Evolutionary conservation across 305 asterid genomes (phyloP).

Genomic region (Ruellia speciosa): DNA sequence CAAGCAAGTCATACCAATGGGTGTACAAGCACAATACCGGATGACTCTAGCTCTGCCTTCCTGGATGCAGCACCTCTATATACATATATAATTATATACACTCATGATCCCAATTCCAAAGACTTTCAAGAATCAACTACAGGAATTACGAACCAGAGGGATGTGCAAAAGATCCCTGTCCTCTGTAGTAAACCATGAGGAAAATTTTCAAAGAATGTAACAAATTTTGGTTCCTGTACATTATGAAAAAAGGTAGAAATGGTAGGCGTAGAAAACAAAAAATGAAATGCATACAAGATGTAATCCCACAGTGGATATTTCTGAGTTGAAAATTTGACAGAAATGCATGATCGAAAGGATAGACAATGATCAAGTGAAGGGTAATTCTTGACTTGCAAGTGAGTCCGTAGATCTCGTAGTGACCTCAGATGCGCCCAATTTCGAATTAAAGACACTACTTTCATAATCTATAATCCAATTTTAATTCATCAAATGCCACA

Average conservation of each 20-base stretch:
- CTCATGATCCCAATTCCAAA: background rate
- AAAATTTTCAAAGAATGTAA: constrained; percentile 18
- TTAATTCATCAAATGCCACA: background rate
- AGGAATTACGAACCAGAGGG: constrained; percentile 3
- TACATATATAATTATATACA: too few species aligned
- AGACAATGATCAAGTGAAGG: background rate
- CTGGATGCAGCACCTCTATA: background rate
- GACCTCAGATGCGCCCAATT: background rate
- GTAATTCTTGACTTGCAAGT: background rate
- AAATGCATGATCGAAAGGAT: background rate
- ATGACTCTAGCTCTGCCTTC: background rate
- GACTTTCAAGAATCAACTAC: background rate
- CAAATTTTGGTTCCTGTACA: constrained; percentile 20
- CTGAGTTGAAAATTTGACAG: background rate
- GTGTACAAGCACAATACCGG: background rate
- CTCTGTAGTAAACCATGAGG: constrained; percentile 12
- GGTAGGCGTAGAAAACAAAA: constrained; percentile 8
- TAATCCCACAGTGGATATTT: background rate
- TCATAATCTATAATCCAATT: background rate
- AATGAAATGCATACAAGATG: constrained; percentile 5
- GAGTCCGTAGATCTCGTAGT: background rate
- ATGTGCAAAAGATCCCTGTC: constrained; percentile 3
- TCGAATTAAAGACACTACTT: too few species aligned
- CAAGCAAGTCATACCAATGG: background rate
- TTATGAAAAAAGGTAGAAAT: constrained; percentile 8